Evolutionary conservation across 164 flowering plant genomes (phyloP), one percentile per base, ranked within the genome.

Genomic region (Buxus sempervirens): DNA sequence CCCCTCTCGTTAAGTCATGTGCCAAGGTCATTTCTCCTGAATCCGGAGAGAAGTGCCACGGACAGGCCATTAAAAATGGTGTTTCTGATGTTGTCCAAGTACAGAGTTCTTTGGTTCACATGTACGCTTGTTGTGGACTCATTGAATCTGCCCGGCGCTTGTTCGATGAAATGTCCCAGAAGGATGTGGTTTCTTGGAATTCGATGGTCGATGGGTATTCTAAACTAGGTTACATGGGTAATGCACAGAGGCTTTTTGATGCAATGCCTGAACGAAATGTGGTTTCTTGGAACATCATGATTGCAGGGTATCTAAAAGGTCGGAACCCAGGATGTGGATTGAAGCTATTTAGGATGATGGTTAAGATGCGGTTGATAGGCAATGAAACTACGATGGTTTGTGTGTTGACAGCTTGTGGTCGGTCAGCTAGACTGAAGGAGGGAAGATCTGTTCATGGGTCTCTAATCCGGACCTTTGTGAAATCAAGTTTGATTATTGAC

Each of bases 361-460:
- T 58, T 38, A 70, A 58, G 61, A 18, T 2, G 18, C 82, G 83
- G 59, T 42, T 80, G 26, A 73, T 54, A 59, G 81, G 83, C 25
- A 83, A 66, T 23, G 73, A 70, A 54, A 79, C 77, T 0, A 89
- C 93, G 4, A 56, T 83, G 69, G 93, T 82, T 20, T 70, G 72
- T 65, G 77, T 76, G 13, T 63, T 89, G 13, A 78, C 79, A 41
- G 89, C 87, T 5, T 87, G 93, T 80, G 83, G 84, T 23, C 74
- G 85, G 75, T 88, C 91, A 5, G 83, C 84, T 62, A 84, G 91
- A 69, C 55, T 85, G 45, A 82, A 76, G 56, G 90, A 90, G 76
- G 93, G 97, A 56, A 82, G 73, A 64, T 90, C 93, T 1, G 85
- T 88, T 71, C 93, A 91, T 74, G 89, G 86, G 1, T 81, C 36